A percentile compares a stretch with the other conserved stretches of the same genome.
Conservation (phyloP, 1,284 basidiomycete genomes). For the Ceratobasidium sp. region DNA sequence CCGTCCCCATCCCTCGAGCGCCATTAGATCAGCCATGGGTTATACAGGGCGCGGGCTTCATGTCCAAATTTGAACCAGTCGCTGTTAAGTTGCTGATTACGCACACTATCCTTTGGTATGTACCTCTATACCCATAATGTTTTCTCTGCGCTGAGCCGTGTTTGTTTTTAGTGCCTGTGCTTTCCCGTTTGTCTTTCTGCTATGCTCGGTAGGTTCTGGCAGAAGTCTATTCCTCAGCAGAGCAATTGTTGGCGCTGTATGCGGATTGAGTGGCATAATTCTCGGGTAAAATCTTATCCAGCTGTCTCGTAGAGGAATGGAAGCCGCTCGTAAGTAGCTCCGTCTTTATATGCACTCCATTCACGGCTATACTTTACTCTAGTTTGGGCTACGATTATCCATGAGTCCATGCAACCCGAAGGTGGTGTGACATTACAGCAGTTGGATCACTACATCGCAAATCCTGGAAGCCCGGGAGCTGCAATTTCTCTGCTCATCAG, state of each 20-base stretch:
- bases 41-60: neutral
- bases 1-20: conserved; percentile 21
- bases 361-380: neutral
- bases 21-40: neutral
- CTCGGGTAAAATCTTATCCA: conserved; percentile 28
- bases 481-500: conserved; percentile 19
- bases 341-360: neutral
- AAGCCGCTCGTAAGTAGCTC: conserved; percentile 15
- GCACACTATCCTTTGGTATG: conserved; percentile 26
- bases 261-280: neutral
- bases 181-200: conserved; percentile 17
- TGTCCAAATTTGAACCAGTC: conserved; percentile 31
- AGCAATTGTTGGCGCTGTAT: conserved; percentile 22
- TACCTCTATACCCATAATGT: neutral
- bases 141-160: neutral
- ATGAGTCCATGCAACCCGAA: conserved; percentile 28
- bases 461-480: conserved; percentile 11
- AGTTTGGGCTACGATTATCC: conserved; percentile 40
- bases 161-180: neutral
- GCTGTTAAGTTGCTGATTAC: conserved; percentile 3
- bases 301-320: conserved; percentile 27
- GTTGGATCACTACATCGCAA: neutral
- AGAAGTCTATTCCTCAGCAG: conserved; percentile 6
- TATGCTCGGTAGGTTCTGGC: conserved; percentile 11
- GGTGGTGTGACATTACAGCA: conserved; percentile 27